Base-by-base conservation (phyloP, 305 asterid genomes). In the Euphrasia arctica region DNA sequence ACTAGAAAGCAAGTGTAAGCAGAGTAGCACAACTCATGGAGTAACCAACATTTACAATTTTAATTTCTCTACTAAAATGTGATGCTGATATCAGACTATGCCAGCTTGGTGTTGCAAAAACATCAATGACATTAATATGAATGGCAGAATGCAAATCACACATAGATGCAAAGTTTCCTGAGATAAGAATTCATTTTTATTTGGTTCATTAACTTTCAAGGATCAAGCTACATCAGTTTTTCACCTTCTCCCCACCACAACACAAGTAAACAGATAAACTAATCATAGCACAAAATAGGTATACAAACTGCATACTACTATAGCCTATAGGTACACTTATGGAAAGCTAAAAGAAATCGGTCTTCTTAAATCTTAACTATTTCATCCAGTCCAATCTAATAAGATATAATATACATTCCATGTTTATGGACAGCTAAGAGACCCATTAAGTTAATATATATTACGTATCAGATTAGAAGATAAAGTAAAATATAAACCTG, bases 401-500 rank as follows among this genome's bases (percentile, higher is more conserved):
- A 64, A 25, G 32, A 36, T 4, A 51, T n/a, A 15, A 32, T 32
- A 55, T 45, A 64, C 0, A 29, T 54, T 60, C 70, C 60, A 68
- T 36, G 58, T 47, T 43, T 47, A 67, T 25, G 39, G 25, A n/a
- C 66, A 63, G 63, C 70, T 32, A 48, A 59, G n/a, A 9, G 32
- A 47, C 50, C 18, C 50, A 18, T 15, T 57, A 14, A 43, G 14
- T 15, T 27, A 22, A 25, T 25, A 25, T 25, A 25, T 25, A 25
- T 43, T 29, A 63, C 36, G 34, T 18, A 39, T 47, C 39, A 52
- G 5, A 7, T 32, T 36, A 49, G 41, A 64, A 1, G 27, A 64
- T 25, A 34, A 13, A 55, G 13, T 49, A 28, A 61, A 29, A 52
- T 3, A 6, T 15, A 41, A 81, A 92, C 97, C 97, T 85, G 68